A percentile compares a stretch with the other conserved stretches of the same genome.
Evolutionary conservation across 106 monocot genomes (phyloP).

Genomic region (Dioscorea zingiberensis): DNA sequence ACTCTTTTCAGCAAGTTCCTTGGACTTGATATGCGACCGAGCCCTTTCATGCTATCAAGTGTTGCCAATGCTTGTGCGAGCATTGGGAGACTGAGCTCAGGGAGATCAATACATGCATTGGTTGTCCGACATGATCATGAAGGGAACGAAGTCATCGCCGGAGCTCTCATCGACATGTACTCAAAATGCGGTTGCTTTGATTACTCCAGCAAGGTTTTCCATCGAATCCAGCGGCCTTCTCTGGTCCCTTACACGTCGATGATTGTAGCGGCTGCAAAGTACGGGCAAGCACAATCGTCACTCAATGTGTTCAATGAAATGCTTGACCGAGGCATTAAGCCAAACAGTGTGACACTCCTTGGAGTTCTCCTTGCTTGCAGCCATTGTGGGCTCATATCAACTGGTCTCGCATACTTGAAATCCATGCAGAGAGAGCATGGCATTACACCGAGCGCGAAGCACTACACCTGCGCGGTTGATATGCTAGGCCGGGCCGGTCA

Average conservation of each 20-base stretch:
- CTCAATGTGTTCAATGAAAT: constrained; percentile 57
- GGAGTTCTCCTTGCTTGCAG: constrained; percentile 77
- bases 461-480: constrained; percentile 80
- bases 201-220: constrained; percentile 50
- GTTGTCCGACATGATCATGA: constrained; percentile 34
- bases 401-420: constrained; percentile 44
- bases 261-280: constrained; percentile 59
- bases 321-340: constrained; percentile 37
- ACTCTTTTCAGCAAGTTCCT: constrained; percentile 47
- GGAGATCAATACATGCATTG: constrained; percentile 50
- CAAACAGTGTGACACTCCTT: constrained; percentile 66
- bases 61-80: constrained; percentile 60
- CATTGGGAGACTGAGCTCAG: constrained; percentile 46
- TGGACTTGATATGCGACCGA: constrained; percentile 19
- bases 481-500: constrained; percentile 86
- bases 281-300: constrained; percentile 29
- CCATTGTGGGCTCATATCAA: constrained; percentile 63
- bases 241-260: constrained; percentile 62
- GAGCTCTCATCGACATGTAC: constrained; percentile 86
- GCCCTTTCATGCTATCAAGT: constrained; percentile 78
- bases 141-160: constrained; percentile 51
- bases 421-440: constrained; percentile 45
- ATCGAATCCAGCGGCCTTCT: constrained; percentile 30
- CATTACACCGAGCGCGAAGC: constrained; percentile 44
- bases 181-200: constrained; percentile 71